Evolutionary conservation across 768 basidiomycete genomes (phyloP), one percentile per base, ranked within the genome.

Genomic region (Cubamyces lactineus): DNA sequence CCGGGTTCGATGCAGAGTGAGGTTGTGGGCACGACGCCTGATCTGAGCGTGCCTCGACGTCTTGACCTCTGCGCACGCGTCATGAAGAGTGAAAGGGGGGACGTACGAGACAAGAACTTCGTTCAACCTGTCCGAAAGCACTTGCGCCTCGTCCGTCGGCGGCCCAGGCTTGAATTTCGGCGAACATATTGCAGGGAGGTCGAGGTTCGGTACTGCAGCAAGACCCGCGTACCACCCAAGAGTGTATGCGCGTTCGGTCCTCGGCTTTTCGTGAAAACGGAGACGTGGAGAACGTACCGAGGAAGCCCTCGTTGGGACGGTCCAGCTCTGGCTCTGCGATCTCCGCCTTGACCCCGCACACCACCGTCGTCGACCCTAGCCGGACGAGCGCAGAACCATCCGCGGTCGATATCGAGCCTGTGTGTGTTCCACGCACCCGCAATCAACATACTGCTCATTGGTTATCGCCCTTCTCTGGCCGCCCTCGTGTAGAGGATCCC

Each of bases 281-380:
- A 11, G 5, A 9, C 11, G 34, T 34, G 1, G 5, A 34, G 34
- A 34, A 48, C 57, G 59, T 67, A 95, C 96, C 95, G 23, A 98
- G 69, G 71, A 91, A 98, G 0, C 96, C 96, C 28, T 86, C 80
- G 16, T 82, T 77, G 0, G 89, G 91, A 2, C 74, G 74, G 64
- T 94, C 87, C 17, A 96, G 71, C 67, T 92, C 91, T 5, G 96
- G 96, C 69, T 94, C 92, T 26, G 94, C 89, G 42, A 96, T 89
- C 75, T 98, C 96, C 15, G 94, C 95, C 72, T 97, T 98, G 66
- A 99, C 86, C 0, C 97, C 97, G 69, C 96, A 98, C 0, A 98
- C 92, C 40, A 98, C 80, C 1, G 94, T 98, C n/a, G 96, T 97
- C 49, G 92, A 84, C 19, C 97, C 97, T 61, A 98, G 72, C 26